Evolutionary conservation across 306 rosid species (phyloP).

Genomic region (Pueraria montana): DNA sequence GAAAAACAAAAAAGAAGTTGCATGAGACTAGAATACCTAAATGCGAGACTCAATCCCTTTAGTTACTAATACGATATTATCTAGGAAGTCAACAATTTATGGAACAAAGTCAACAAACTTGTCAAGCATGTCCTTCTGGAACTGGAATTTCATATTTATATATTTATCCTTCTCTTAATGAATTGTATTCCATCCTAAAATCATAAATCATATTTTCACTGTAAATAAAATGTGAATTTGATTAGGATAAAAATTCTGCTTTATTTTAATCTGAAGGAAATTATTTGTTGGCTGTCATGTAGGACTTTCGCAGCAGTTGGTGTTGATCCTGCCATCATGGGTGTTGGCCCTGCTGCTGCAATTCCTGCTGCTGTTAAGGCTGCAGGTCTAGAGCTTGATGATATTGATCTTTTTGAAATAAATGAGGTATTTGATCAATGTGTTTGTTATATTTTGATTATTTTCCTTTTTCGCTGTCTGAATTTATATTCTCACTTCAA

Average conservation of each 20-base stretch:
- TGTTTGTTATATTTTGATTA: background rate
- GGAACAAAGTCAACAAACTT: background rate
- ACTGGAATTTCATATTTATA: background rate
- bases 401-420: constrained; percentile 92
- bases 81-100: background rate
- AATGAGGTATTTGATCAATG: constrained; percentile 75
- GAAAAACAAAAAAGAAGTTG: background rate
- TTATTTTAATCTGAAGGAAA: constrained; percentile 13
- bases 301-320: constrained; percentile 96
- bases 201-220: background rate
- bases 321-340: constrained; percentile 98
- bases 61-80: background rate
- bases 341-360: constrained; percentile 97
- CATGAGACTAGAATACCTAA: background rate
- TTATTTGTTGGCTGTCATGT: constrained; percentile 33
- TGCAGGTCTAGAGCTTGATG: constrained; percentile 90
- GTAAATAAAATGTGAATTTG: constrained; percentile 14
- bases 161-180: background rate
- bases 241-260: background rate
- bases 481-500: constrained; percentile 22
- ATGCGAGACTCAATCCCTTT: background rate
- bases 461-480: constrained; percentile 17
- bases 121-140: background rate
- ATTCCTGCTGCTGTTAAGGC: constrained; percentile 96
- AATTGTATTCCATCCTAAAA: constrained; percentile 7